Conservation (phyloP, 169 alveolate species). For the Plasmodium gonderi region DNA sequence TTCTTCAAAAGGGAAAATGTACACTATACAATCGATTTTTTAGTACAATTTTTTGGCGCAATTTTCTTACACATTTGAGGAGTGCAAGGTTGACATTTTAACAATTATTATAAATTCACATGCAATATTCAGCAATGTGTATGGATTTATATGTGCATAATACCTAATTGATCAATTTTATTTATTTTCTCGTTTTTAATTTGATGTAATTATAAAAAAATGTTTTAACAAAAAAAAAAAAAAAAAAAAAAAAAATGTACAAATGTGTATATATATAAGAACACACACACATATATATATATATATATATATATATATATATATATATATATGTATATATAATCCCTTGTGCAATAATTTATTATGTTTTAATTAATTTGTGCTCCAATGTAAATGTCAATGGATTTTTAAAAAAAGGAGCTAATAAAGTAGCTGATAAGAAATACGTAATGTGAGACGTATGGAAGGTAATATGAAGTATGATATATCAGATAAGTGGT, state of each 20-base stretch:
- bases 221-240: conserved; percentile 29
- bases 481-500: background rate
- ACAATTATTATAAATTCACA: background rate
- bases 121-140: background rate
- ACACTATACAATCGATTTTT: no score
- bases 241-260: conserved; percentile 65
- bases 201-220: conserved; percentile 58
- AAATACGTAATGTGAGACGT: background rate
- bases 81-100: background rate
- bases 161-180: conserved; percentile 54
- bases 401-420: conserved; percentile 31
- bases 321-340: conserved; percentile 29
- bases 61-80: background rate
- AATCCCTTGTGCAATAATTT: conserved; percentile 12
- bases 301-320: conserved; percentile 18
- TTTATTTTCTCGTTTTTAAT: conserved; percentile 27
- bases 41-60: no score
- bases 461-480: background rate
- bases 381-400: conserved; percentile 74
- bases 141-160: background rate
- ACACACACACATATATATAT: conserved; percentile 14
- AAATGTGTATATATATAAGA: conserved; percentile 46
- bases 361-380: conserved; percentile 67
- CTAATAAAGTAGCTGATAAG: background rate
- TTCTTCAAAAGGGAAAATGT: no score